Evolutionary conservation across 2,329 filamentous ascomycete genomes (phyloP).

Genomic region (Claviceps arundinis): DNA sequence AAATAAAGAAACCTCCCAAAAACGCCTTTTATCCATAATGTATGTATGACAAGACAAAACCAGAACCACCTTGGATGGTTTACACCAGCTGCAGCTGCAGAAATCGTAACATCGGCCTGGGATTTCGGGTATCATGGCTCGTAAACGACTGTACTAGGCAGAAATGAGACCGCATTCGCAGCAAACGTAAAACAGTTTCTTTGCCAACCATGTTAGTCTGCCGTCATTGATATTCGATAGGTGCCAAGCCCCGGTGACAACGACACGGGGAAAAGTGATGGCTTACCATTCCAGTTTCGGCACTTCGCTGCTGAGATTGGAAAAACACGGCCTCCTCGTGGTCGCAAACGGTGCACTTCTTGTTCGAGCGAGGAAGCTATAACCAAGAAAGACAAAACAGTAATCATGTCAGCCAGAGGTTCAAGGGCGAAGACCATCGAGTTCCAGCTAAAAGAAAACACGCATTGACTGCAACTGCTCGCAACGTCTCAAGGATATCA

Average conservation of each 20-base stretch:
- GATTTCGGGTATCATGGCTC: constrained; percentile 4
- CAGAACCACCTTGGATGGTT: not conserved
- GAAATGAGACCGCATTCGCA: constrained; percentile 88
- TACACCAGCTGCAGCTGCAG: not conserved
- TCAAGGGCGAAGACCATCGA: constrained; percentile 14
- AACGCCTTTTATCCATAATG: not conserved
- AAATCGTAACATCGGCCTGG: not conserved
- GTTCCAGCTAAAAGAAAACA: constrained; percentile 13
- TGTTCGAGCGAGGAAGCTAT: constrained; percentile 83
- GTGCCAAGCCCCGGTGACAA: not conserved
- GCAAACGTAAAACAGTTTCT: constrained; percentile 93
- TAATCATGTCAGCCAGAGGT: constrained; percentile 29
- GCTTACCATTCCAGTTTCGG: constrained; percentile 94
- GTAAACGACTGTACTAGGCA: constrained; percentile 24
- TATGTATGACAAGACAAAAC: not conserved
- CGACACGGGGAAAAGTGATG: not conserved
- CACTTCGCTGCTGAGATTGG: constrained; percentile 93
- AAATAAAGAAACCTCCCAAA: not conserved
- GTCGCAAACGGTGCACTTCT: constrained; percentile 46
- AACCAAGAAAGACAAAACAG: constrained; percentile 18
- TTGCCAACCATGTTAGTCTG: constrained; percentile 21
- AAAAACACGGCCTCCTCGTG: constrained; percentile 94
- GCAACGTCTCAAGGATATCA: not conserved
- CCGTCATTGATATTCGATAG: not conserved
- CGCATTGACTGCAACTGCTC: constrained; percentile 7